A percentile compares a stretch with the other conserved stretches of the same genome.
phyloP scores from a whole-genome alignment of 2,329 filamentous ascomycete genomes.

The Fusarium subtropicale region DNA sequence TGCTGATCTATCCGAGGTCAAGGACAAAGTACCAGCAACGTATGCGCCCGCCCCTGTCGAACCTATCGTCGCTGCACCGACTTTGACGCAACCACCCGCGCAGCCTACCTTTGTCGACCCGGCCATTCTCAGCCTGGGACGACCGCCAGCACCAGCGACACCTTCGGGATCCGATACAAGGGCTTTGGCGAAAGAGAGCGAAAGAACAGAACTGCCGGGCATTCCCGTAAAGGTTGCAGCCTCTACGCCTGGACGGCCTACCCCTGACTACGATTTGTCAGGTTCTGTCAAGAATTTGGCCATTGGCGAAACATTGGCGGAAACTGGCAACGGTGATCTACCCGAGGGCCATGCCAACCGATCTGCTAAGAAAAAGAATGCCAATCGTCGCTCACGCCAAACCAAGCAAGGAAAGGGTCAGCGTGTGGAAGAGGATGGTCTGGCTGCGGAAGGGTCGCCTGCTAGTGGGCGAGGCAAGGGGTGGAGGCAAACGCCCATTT shows the following conservation, averaged over 20 bases:
- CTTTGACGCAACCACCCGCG: constrained; percentile 46
- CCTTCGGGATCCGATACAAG: constrained; percentile 42
- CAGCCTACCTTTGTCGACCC: constrained; percentile 76
- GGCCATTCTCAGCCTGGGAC: constrained; percentile 79
- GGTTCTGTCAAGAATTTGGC: constrained; percentile 47
- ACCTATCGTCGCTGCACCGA: constrained; percentile 43
- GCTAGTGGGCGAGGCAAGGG: constrained; percentile 61
- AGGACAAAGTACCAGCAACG: constrained; percentile 48
- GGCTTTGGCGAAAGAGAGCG: constrained; percentile 17
- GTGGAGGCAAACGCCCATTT: constrained; percentile 70
- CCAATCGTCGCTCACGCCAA: constrained; percentile 49
- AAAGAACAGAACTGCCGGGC: constrained; percentile 31
- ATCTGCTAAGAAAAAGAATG: constrained; percentile 50
- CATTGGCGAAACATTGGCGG: constrained; percentile 32
- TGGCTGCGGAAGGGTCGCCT: constrained; percentile 41
- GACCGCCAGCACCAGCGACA: constrained; percentile 52
- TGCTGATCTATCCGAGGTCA: constrained; percentile 58
- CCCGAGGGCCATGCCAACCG: constrained; percentile 39
- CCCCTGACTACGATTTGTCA: constrained; percentile 43
- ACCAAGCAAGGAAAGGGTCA: constrained; percentile 50
- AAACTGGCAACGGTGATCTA: constrained; percentile 36
- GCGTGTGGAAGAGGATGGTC: constrained; percentile 45
- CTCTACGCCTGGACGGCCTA: constrained; percentile 34
- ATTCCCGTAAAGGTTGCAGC: constrained; percentile 15
- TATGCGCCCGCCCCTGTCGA: constrained; percentile 44